Conservation (phyloP, 345 rosid genomes). For the Mercurialis annua region DNA sequence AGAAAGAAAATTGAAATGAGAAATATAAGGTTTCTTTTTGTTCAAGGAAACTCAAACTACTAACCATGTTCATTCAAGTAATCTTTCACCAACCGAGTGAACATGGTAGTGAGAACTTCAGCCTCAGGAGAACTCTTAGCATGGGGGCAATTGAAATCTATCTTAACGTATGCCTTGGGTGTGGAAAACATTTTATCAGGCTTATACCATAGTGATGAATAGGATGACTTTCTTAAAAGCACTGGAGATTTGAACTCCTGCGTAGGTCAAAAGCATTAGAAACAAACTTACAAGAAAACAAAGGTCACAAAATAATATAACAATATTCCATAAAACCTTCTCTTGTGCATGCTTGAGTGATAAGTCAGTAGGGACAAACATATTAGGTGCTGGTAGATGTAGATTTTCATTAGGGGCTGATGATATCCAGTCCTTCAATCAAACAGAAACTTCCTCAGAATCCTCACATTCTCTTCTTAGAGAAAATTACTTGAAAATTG, state of each 20-base stretch:
- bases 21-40: neutral
- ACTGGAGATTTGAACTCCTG: constrained; percentile 59
- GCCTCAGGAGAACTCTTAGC: constrained; percentile 74
- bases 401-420: constrained; percentile 60
- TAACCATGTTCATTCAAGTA: constrained; percentile 92
- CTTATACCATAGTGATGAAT: constrained; percentile 74
- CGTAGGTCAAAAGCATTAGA: constrained; percentile 24
- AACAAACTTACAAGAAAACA: neutral
- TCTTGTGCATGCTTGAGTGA: constrained; percentile 57
- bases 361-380: constrained; percentile 78
- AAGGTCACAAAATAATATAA: neutral
- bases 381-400: constrained; percentile 64
- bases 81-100: constrained; percentile 68
- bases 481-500: neutral
- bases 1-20: neutral
- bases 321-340: constrained; percentile 40
- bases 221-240: constrained; percentile 54
- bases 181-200: constrained; percentile 73
- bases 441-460: constrained; percentile 7
- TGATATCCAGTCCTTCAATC: constrained; percentile 69
- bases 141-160: constrained; percentile 78
- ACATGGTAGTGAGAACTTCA: constrained; percentile 60
- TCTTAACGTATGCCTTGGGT: constrained; percentile 83
- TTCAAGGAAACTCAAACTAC: too few relatives aligned
- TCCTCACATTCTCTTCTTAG: neutral